A percentile compares a stretch with the other conserved stretches of the same genome.
Evolutionary conservation across 2,329 filamentous ascomycete genomes (phyloP).

Genomic region (Colletotrichum costaricense): DNA sequence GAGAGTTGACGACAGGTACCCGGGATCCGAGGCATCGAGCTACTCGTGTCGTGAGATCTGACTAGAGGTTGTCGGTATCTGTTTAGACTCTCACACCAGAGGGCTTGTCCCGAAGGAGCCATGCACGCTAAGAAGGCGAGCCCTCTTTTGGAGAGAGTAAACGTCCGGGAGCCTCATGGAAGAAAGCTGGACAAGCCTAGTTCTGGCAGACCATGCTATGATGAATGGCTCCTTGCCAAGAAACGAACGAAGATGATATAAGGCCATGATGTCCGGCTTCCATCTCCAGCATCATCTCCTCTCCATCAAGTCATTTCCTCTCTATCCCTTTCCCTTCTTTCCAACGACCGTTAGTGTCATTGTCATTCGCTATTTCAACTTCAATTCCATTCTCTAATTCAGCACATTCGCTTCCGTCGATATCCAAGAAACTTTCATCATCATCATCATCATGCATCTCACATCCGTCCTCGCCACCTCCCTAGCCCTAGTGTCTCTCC

Average conservation of each 20-base stretch:
- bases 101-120: constrained; percentile 18
- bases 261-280: not conserved
- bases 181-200: not conserved
- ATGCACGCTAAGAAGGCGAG: constrained; percentile 19
- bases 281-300: not conserved
- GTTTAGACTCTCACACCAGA: constrained; percentile 10
- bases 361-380: constrained; percentile 4
- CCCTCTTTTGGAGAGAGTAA: not conserved
- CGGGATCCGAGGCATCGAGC: not conserved
- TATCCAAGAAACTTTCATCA: not conserved
- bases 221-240: not conserved
- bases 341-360: not conserved
- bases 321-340: not conserved
- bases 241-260: constrained; percentile 8
- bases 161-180: constrained; percentile 1
- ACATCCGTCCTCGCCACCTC: constrained; percentile 31
- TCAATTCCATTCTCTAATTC: not conserved
- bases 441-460: constrained; percentile 29
- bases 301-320: constrained; percentile 12
- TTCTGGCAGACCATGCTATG: not conserved
- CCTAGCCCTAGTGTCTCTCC: constrained; percentile 30
- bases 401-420: not conserved
- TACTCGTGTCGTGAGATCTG: constrained; percentile 8
- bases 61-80: not conserved
- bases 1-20: not conserved